Evolutionary conservation across 2,329 filamentous ascomycete species (phyloP), one percentile per base, ranked within the genome.

Genomic region (Pseudogymnoascus sp.): DNA sequence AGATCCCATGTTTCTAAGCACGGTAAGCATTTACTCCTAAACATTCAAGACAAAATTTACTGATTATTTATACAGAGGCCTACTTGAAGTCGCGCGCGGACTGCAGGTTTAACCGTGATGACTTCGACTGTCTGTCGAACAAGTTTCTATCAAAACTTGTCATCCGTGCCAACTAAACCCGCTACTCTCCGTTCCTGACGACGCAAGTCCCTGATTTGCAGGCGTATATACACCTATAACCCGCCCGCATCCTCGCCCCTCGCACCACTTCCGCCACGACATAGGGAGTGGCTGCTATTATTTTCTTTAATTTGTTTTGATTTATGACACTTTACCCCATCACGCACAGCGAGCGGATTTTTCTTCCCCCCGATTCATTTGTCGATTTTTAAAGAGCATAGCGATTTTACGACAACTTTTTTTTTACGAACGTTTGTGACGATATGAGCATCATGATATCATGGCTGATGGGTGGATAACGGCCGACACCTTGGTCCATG

Each of bases 141-240:
- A 97, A 97, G 81, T 97, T 97, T 80, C 79, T 97, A 69, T 95
- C 92, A 38, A 95, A 95, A 78, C 85, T 97, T 72, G 92, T 97
- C 74, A 96, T 97, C 75, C 91, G 93, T 70, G 90, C 93, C 72
- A 96, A 95, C 79, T 96, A 82, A 74, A 52, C 41, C 31, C 39
- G 12, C 29, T 33, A 19, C 19, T 16, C 60, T 26, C 14, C 23
- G 23, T 31, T 21, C 6, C 29, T 16, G 29, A 55, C 49, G 29
- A 55, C 14, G 49, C 49, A 55, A 33, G 49, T 43, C 59, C 38
- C 59, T 60, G 29, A 62, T 52, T 61, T 58, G 38, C 41, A 52
- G 41, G 41, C 33, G 12, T 61, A 49, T 61, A 61, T 52, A 55
- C 35, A 37, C 60, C 14, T 55, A 55, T 33, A 55, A 12, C 26